Percentiles rank a stretch among this genome's conserved stretches.
Conservation (phyloP, 805 yeast genomes). For the Candida sithepensis region DNA sequence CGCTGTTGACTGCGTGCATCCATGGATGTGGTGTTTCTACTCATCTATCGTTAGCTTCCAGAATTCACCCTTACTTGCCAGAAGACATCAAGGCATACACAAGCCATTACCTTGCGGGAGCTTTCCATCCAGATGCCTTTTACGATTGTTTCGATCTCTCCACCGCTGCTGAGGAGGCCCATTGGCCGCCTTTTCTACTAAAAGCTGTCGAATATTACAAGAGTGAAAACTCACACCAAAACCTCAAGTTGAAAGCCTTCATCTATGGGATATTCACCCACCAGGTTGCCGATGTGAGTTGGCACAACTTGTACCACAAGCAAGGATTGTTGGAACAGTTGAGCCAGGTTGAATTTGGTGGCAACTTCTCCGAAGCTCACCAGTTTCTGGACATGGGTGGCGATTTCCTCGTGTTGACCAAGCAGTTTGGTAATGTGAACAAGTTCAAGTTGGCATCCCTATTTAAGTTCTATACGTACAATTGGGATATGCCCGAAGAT, state of each 20-base stretch:
- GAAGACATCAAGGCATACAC: conserved; percentile 25
- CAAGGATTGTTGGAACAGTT: conserved; percentile 54
- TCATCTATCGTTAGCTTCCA: conserved; percentile 35
- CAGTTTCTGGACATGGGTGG: conserved; percentile 58
- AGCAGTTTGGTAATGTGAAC: conserved; percentile 31
- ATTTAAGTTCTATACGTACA: conserved; percentile 23
- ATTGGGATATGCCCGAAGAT: conserved; percentile 42
- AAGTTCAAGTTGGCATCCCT: conserved; percentile 4
- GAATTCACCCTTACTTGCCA: conserved; percentile 32
- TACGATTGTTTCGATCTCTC: conserved; percentile 53
- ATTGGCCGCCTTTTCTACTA: conserved; percentile 66
- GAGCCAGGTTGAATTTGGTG: conserved; percentile 51
- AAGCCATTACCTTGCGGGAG: conserved; percentile 48
- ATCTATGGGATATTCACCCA: conserved; percentile 57
- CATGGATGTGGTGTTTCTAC: conserved; percentile 29
- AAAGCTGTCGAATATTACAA: conserved; percentile 42
- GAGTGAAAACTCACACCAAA: conserved; percentile 1
- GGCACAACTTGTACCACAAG: conserved; percentile 59
- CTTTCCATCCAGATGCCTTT: conserved; percentile 68
- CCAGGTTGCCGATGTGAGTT: conserved; percentile 60
- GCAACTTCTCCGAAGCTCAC: conserved; percentile 48
- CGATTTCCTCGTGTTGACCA: conserved; percentile 48
- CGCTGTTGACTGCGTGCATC: neutral
- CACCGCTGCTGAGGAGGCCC: conserved; percentile 57
- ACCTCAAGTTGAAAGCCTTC: conserved; percentile 44